Percentiles rank a stretch among this genome's conserved stretches.
Evolutionary conservation across 1,284 basidiomycete genomes (phyloP).

Genomic region (Moesziomyces sp.): DNA sequence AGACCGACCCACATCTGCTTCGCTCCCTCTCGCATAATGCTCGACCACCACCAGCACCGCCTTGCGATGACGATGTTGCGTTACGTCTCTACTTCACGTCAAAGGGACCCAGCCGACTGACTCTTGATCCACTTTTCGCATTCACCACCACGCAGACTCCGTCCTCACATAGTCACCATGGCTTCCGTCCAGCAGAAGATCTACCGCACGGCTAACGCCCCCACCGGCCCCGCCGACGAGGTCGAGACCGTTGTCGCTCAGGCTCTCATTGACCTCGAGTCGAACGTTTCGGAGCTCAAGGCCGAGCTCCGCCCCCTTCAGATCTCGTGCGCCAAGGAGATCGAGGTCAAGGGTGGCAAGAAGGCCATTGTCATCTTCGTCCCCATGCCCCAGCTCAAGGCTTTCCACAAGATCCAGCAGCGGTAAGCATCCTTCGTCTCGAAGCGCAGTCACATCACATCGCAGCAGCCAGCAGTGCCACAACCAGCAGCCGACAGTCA

Average conservation of each 20-base stretch:
- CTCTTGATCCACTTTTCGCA: constrained; percentile 1
- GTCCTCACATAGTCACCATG: constrained; percentile 56
- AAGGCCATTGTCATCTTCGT: constrained; percentile 99
- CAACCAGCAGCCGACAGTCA: not conserved
- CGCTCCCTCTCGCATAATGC: too few species aligned
- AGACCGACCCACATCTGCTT: too few species aligned
- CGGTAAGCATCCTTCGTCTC: constrained; percentile 75
- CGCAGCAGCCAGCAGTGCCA: not conserved
- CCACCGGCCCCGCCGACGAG: constrained; percentile 87
- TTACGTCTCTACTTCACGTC: too few species aligned
- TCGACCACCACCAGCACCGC: too few species aligned
- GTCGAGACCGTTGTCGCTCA: constrained; percentile 92
- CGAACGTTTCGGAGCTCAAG: constrained; percentile 98
- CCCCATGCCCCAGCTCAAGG: constrained; percentile 96
- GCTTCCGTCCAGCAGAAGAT: constrained; percentile 76
- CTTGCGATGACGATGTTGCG: constrained; percentile 13
- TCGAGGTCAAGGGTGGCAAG: constrained; percentile 96
- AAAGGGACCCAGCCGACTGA: constrained; percentile 15
- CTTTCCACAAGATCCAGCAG: constrained; percentile 98
- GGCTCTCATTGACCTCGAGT: constrained; percentile 96
- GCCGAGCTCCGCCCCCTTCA: constrained; percentile 91
- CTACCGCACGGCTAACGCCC: constrained; percentile 91
- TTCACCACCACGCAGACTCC: constrained; percentile 14
- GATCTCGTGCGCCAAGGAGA: constrained; percentile 97
- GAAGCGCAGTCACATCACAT: constrained; percentile 12